Conservation (phyloP, 2,329 filamentous ascomycete species). For the Cladosporium sp. region DNA sequence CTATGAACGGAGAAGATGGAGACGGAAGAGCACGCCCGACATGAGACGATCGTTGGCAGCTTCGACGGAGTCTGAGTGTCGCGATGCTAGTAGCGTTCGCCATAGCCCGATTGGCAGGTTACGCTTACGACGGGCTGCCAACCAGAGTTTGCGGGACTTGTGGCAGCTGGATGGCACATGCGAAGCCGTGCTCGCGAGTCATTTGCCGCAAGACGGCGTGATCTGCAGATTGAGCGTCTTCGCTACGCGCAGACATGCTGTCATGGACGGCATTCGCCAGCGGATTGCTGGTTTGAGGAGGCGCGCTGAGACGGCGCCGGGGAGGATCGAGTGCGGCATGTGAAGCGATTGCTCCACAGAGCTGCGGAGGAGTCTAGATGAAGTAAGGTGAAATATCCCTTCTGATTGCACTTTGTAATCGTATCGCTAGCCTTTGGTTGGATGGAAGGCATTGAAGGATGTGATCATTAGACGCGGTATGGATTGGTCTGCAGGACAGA, state of each 20-base stretch:
- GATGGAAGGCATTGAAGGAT: neutral
- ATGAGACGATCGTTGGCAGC: neutral
- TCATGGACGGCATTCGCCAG: constrained; percentile 21
- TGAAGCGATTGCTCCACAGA: neutral
- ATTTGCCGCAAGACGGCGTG: constrained; percentile 1
- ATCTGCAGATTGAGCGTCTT: neutral
- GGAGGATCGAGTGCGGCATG: constrained; percentile 9
- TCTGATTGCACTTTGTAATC: neutral
- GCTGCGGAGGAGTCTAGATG: too few relatives aligned
- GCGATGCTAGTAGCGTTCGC: neutral
- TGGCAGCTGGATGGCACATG: constrained; percentile 15
- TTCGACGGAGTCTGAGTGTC: neutral
- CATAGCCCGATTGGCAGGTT: neutral
- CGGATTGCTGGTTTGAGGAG: constrained; percentile 20
- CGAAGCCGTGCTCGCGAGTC: constrained; percentile 12
- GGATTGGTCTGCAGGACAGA: neutral
- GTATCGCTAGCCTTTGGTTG: neutral
- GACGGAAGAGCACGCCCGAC: constrained; percentile 8
- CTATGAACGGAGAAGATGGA: constrained; percentile 5
- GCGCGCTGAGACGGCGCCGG: constrained; percentile 22
- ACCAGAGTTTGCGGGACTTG: constrained; percentile 8
- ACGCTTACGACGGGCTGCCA: constrained; percentile 11
- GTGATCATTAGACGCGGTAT: neutral
- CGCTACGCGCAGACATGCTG: constrained; percentile 11
- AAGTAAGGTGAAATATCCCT: neutral